Evolutionary conservation across 2,329 filamentous ascomycete species (phyloP), one percentile per base, ranked within the genome.

Genomic region (Talaromyces sp.): DNA sequence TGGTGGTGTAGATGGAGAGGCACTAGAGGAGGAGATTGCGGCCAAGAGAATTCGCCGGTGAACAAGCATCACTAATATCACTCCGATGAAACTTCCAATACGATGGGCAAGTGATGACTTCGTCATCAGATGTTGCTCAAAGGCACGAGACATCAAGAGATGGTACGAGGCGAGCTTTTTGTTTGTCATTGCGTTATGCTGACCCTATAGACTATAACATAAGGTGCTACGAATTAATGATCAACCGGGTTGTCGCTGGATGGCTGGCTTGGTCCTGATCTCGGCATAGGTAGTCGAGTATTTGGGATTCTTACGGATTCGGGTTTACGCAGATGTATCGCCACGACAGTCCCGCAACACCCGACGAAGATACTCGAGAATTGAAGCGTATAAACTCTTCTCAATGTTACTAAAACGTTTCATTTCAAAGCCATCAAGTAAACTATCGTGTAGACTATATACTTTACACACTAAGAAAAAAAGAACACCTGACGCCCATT

Each of bases 1-100:
- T 62, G 70, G 69, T 3, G 52, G 66, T 1, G 53, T 68, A 30
- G 68, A 72, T 33, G 63, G 62, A 14, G 63, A 58, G 1, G 57
- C 65, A 31, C 44, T 65, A 2, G 42, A 54, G 31, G 59, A 66
- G 31, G 66, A 65, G 18, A 65, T 64, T 51, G 64, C 61, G 55
- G 60, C 61, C 30, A 65, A 66, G 60, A 57, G 64, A 56, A 40
- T 65, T 54, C 61, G 65, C 55, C 55, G 61, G 56, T 65, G 61
- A 63, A 28, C 0, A 23, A 30, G n/a, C 6, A 47, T 47, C 23
- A 27, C 18, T 2, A 14, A 12, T 10, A 47, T 14, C 12, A 8
- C 52, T 23, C 14, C 14, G 5, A 34, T 31, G 8, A 54, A 23
- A 34, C 23, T 31, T 30, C 7, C 10, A 31, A n/a, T 34, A 47